Percentiles rank a stretch among this genome's conserved stretches.
These are phyloP conservation scores for Dipteronia dyeriana DNA, from an alignment of 345 rosid species.

Conservation along the genomic window DNA sequence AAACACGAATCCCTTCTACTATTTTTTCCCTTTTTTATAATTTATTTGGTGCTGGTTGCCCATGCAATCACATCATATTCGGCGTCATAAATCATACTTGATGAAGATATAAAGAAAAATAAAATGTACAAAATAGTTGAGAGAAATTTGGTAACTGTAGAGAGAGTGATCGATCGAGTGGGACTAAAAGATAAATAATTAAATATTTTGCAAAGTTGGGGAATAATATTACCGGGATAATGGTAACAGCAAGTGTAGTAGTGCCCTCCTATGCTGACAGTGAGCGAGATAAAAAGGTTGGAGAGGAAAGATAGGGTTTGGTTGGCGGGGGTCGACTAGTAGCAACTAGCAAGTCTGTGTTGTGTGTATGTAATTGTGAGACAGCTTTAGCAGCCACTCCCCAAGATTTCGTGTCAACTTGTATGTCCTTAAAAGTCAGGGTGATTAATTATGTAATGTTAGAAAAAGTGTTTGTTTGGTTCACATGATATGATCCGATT, in stretches of 20 bases:
- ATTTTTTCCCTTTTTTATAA: not conserved
- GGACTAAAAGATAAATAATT: not conserved
- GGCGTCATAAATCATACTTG: not conserved
- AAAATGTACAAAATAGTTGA: not conserved
- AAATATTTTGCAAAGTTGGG: not conserved
- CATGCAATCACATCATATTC: not conserved
- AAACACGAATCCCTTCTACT: slow-evolving; percentile 1
- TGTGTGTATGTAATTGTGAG: not conserved
- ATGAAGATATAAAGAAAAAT: not conserved
- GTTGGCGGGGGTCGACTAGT: too few species aligned
- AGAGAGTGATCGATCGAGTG: not conserved
- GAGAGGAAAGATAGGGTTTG: not conserved
- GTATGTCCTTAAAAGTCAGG: not conserved
- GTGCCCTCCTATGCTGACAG: slow-evolving; percentile 26
- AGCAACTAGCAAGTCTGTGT: too few species aligned
- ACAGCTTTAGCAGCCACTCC: slow-evolving; percentile 24
- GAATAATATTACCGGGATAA: not conserved
- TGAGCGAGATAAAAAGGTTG: not conserved
- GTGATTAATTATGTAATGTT: too few species aligned
- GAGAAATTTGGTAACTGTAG: not conserved
- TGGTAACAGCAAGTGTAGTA: slow-evolving; percentile 23
- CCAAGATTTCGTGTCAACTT: slow-evolving; percentile 28
- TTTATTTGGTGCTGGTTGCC: not conserved
- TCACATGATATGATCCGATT: too few species aligned
- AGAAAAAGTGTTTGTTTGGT: too few species aligned